Evolutionary conservation across 164 flowering plant genomes (phyloP).

Genomic region (Liriodendron chinense): DNA sequence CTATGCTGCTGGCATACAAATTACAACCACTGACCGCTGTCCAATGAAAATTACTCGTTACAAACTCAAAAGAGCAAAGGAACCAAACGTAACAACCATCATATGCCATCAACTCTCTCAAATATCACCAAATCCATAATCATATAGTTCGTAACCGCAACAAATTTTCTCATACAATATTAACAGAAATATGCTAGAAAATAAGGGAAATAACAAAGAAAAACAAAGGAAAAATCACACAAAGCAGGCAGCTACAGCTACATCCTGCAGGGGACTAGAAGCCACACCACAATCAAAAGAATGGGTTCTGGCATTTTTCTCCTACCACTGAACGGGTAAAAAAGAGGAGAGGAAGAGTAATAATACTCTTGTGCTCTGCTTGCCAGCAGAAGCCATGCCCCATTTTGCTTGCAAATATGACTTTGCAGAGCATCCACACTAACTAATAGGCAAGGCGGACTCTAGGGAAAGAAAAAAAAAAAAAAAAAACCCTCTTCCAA

Average conservation of each 20-base stretch:
- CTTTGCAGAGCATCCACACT: background rate
- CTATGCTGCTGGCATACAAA: too few relatives aligned
- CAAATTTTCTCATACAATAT: slow-evolving; percentile 1
- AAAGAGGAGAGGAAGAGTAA: background rate
- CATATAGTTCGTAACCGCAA: background rate
- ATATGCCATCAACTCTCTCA: too few relatives aligned
- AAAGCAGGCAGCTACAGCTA: background rate
- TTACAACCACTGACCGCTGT: too few relatives aligned
- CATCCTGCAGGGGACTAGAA: too few relatives aligned
- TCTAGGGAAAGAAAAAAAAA: too few relatives aligned
- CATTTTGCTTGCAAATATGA: background rate
- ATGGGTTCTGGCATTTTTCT: background rate
- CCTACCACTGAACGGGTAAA: background rate
- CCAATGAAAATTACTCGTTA: too few relatives aligned
- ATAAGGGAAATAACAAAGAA: background rate
- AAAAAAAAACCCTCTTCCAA: background rate
- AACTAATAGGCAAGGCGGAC: background rate
- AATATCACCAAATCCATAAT: background rate
- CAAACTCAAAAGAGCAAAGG: too few relatives aligned
- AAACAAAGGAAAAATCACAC: background rate
- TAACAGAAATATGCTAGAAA: background rate
- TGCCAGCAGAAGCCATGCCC: background rate
- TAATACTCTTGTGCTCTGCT: background rate
- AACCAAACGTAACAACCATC: too few relatives aligned
- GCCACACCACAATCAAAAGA: background rate